Conservation (phyloP, 75 land plant species). For the Azolla pinnata region DNA sequence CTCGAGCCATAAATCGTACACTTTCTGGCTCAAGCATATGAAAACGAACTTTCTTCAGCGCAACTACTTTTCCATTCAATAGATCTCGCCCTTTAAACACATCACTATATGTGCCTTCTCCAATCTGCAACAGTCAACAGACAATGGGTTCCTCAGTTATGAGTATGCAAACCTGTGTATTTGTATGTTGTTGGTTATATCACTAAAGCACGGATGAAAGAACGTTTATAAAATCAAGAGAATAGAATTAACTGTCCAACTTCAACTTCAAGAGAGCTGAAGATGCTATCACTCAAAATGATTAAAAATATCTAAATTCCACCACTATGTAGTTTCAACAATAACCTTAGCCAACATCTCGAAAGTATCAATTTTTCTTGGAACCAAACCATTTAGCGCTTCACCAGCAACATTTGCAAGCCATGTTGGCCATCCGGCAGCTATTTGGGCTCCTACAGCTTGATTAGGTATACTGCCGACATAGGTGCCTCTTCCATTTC, state of each 20-base stretch:
- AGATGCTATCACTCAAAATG: background rate
- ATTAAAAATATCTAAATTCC: background rate
- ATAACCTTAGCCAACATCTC: slow-evolving; percentile 27
- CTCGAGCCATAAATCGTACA: slow-evolving; percentile 12
- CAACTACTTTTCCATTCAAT: slow-evolving; percentile 7
- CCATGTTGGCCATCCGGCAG: slow-evolving; percentile 36
- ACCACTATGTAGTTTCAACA: background rate
- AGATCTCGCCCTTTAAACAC: slow-evolving; percentile 11
- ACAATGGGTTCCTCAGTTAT: background rate
- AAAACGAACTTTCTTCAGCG: slow-evolving; percentile 10
- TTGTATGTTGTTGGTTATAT: background rate
- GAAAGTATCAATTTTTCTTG: slow-evolving; percentile 24
- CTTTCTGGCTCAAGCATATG: slow-evolving; percentile 11
- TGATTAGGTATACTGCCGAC: slow-evolving; percentile 11
- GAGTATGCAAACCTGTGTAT: background rate
- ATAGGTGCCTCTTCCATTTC: too few relatives aligned
- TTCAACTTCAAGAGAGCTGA: background rate
- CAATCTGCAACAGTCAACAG: slow-evolving; percentile 9
- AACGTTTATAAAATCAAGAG: background rate
- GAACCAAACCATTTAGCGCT: slow-evolving; percentile 26
- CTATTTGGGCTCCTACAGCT: slow-evolving; percentile 15
- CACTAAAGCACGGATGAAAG: background rate
- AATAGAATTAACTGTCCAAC: background rate
- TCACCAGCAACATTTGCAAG: slow-evolving; percentile 23
- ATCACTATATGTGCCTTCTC: slow-evolving; percentile 11